A percentile compares a stretch with the other conserved stretches of the same genome.
These are phyloP conservation scores for Calocera cornea DNA, from an alignment of 768 basidiomycete species.

Conservation along the genomic window DNA sequence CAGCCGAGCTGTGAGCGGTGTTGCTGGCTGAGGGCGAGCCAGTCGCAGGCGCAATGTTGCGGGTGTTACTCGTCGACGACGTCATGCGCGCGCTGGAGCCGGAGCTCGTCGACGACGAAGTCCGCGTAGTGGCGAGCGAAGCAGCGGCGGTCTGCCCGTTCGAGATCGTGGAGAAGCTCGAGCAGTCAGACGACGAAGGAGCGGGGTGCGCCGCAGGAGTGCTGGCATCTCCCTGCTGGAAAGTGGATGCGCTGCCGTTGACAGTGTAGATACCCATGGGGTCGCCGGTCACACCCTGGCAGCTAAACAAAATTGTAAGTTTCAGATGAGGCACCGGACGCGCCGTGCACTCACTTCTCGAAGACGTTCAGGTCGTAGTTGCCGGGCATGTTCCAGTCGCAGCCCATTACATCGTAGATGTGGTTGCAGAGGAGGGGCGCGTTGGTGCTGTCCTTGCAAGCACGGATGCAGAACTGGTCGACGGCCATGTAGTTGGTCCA, in stretches of 20 bases:
- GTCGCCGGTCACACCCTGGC: constrained; percentile 41
- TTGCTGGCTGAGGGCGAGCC: background rate
- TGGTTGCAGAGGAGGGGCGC: constrained; percentile 48
- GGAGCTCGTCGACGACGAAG: background rate
- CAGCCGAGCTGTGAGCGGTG: background rate
- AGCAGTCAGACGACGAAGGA: constrained; percentile 15
- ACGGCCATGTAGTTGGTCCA: constrained; percentile 63
- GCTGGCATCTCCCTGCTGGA: constrained; percentile 44
- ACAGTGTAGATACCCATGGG: constrained; percentile 55
- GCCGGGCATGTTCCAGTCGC: constrained; percentile 29
- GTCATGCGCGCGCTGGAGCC: background rate
- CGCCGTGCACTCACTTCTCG: constrained; percentile 14
- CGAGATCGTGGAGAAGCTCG: constrained; percentile 12
- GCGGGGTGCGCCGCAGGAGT: constrained; percentile 45
- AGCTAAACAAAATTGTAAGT: constrained; percentile 16
- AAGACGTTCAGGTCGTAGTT: constrained; percentile 32
- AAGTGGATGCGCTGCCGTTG: constrained; percentile 35
- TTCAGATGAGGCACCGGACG: too few species aligned
- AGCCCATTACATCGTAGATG: constrained; percentile 31
- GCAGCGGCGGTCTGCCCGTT: constrained; percentile 7
- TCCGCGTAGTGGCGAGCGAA: background rate
- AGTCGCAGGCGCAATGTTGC: background rate
- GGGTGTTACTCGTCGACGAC: background rate
- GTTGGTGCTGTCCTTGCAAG: constrained; percentile 40
- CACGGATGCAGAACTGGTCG: constrained; percentile 29